Evolutionary conservation across 495 filamentous ascomycete genomes (phyloP).

Genomic region (Poronia punctata): DNA sequence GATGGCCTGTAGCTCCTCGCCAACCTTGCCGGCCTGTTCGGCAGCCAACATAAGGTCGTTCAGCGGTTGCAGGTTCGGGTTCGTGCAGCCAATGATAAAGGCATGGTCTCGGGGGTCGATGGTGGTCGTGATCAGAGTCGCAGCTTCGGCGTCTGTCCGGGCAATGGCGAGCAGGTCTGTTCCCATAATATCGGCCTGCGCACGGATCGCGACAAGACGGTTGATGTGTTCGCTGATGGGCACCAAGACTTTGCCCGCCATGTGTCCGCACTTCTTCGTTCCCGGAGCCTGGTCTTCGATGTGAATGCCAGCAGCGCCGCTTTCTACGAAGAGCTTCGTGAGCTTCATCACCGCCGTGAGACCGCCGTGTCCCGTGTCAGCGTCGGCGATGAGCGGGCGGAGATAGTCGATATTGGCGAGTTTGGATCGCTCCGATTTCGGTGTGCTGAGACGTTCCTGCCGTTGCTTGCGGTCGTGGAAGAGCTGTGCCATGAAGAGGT

Average conservation of each 20-base stretch:
- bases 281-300: conserved; percentile 98
- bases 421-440: conserved; percentile 62
- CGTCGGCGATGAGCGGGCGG: conserved; percentile 92
- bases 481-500: conserved; percentile 94
- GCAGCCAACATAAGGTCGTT: conserved; percentile 87
- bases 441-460: conserved; percentile 79
- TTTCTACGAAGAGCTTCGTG: conserved; percentile 95
- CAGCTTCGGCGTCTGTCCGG: conserved; percentile 94
- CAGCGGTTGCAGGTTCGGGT: conserved; percentile 74
- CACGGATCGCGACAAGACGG: conserved; percentile 90
- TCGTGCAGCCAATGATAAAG: conserved; percentile 88
- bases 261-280: conserved; percentile 99
- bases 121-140: conserved; percentile 92
- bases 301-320: conserved; percentile 94
- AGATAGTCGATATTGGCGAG: conserved; percentile 88
- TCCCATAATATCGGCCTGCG: conserved; percentile 98
- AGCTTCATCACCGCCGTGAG: conserved; percentile 98
- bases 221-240: conserved; percentile 98
- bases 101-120: conserved; percentile 91
- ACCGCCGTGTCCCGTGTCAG: conserved; percentile 95
- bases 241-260: conserved; percentile 97
- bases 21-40: conserved; percentile 74
- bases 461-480: conserved; percentile 99
- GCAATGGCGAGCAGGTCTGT: conserved; percentile 83
- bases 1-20: conserved; percentile 77